These are phyloP conservation scores for Wickerhamomyces rabaulensis DNA, from an alignment of 805 yeast genomes.

Conservation along the genomic window DNA sequence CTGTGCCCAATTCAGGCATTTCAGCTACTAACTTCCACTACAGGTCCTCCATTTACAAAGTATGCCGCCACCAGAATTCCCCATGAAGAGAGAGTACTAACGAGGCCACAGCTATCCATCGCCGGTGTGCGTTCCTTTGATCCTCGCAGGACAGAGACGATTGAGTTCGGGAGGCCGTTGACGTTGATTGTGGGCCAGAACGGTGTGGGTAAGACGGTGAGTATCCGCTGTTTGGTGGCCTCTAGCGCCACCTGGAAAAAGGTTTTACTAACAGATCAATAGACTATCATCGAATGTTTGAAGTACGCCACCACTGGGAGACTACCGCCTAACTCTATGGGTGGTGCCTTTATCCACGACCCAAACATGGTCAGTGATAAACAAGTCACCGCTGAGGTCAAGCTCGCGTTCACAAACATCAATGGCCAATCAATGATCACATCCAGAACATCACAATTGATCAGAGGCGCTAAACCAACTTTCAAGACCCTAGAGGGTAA, in stretches of 20 bases:
- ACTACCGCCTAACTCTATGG: constrained; percentile 91
- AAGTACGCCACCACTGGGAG: constrained; percentile 94
- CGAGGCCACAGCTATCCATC: constrained; percentile 49
- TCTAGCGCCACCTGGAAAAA: background rate
- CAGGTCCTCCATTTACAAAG: constrained; percentile 23
- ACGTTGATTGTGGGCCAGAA: constrained; percentile 94
- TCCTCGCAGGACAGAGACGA: constrained; percentile 76
- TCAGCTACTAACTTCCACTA: background rate
- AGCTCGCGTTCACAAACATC: constrained; percentile 73
- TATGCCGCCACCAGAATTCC: constrained; percentile 1
- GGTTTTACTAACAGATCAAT: background rate
- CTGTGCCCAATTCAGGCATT: background rate
- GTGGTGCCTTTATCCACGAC: constrained; percentile 95
- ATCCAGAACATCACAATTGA: constrained; percentile 61
- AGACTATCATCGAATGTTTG: constrained; percentile 87
- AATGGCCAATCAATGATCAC: constrained; percentile 76
- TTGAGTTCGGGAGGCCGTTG: constrained; percentile 84
- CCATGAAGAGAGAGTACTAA: background rate
- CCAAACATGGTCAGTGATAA: constrained; percentile 75
- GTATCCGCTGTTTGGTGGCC: constrained; percentile 5
- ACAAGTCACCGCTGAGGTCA: constrained; percentile 84
- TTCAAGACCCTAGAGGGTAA: constrained; percentile 93
- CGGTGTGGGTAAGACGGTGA: constrained; percentile 87
- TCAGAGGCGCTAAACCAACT: constrained; percentile 52
- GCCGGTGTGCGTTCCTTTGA: constrained; percentile 91